Evolutionary conservation across 192 early-diverging fungal species (phyloP), one percentile per base, ranked within the genome.

Genomic region (Allomyces macrogynus): DNA sequence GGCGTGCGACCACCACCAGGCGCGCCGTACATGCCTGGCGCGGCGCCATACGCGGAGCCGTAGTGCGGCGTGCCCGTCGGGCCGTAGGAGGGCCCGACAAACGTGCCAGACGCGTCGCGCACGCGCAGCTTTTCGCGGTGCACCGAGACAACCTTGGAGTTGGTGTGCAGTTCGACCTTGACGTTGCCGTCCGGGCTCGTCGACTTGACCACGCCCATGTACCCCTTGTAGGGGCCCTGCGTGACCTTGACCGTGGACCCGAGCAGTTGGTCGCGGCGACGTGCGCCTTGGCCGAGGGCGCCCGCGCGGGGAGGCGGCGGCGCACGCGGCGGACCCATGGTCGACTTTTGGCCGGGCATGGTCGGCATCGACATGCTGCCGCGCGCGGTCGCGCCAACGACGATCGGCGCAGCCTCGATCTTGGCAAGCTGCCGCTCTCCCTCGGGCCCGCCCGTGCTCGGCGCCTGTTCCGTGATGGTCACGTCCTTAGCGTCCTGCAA

Each of bases 141-240:
- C 3, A 97, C 84, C n/a, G 76, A 86, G 25, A 99, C 79, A 22
- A 89, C 79, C 16, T 82, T 78, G 24, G 81, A 83, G 70, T 86
- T 91, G 25, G 93, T 95, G 73, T 97, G 93, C 24, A 99, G 78
- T 73, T 97, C 92, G 8, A 99, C 87, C 24, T 93, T 82, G 9
- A 85, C 89, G 49, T 74, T 71, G 10, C 68, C 71, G 62, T 87
- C 86, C 0, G 80, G 77, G 12, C 12, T n/a, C 0, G 85, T 79
- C 43, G 95, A 92, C 69, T 95, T 95, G 43, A 93, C 91, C 64
- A 97, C 91, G 22, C 96, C 96, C 22, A 93, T 74, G 72, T 95
- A 99, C n/a, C 93, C 93, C 71, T 99, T 99, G 79, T 89, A 90
- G 16, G 89, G 87, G 11, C 96, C 96, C 26, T 83, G 78, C 14